Evolutionary conservation across 805 yeast species (phyloP).

Genomic region (Candida krabiensis): DNA sequence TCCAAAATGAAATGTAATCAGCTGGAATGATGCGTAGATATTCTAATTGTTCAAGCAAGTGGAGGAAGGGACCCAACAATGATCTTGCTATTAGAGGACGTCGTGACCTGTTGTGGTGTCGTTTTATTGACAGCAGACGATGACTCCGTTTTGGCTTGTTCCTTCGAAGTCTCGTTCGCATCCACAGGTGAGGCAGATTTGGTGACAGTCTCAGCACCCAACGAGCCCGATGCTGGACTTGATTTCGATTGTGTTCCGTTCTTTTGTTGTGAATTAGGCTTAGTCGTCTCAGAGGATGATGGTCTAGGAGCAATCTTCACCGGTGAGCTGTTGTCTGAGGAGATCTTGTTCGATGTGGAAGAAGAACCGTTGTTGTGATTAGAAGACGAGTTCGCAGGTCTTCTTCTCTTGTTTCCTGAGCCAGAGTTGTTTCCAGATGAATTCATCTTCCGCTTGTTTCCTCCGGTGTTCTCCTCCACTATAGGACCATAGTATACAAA

Average conservation of each 20-base stretch:
- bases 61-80: slow-evolving; percentile 15
- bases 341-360: slow-evolving; percentile 1
- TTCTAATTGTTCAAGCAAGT: no score
- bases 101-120: neutral
- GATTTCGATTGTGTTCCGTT: no score
- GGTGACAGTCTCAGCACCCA: no score
- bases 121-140: no score
- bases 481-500: slow-evolving; percentile 94
- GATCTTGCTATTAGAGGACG: slow-evolving; percentile 2
- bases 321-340: slow-evolving; percentile 6
- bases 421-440: slow-evolving; percentile 4
- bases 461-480: slow-evolving; percentile 48
- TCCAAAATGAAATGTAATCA: no score
- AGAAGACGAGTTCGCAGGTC: slow-evolving; percentile 2
- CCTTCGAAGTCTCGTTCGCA: no score
- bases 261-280: neutral
- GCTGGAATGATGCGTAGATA: no score
- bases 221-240: no score
- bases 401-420: slow-evolving; percentile 5
- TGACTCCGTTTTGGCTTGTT: no score
- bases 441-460: slow-evolving; percentile 10
- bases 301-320: slow-evolving; percentile 10
- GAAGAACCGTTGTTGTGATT: neutral
- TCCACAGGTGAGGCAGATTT: no score
- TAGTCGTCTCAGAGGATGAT: neutral